phyloP scores from a whole-genome alignment of 2,329 filamentous ascomycete species.

The Scedosporium boydii region DNA sequence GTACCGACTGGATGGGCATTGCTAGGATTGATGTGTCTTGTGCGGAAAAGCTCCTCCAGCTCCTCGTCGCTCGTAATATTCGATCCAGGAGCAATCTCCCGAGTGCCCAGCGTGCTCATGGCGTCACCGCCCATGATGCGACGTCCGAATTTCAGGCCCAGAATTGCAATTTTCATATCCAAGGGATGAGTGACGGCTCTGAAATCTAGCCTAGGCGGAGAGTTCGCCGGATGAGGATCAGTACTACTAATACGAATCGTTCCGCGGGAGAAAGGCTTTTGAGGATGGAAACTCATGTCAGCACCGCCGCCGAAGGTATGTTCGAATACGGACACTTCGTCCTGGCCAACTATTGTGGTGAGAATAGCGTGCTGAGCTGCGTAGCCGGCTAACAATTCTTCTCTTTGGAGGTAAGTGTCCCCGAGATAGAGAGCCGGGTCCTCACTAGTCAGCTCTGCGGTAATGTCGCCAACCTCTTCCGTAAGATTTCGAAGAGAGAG shows the following conservation, averaged over 20 bases:
- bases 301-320: conserved; percentile 12
- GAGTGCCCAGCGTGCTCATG: conserved; percentile 18
- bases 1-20: conserved; percentile 16
- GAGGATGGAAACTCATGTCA: background rate
- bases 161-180: conserved; percentile 23
- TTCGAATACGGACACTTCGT: conserved; percentile 13
- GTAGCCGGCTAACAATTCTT: conserved; percentile 10
- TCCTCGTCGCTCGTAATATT: conserved; percentile 11
- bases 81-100: conserved; percentile 23
- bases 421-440: conserved; percentile 13
- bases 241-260: background rate
- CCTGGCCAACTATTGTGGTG: conserved; percentile 10
- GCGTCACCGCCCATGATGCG: conserved; percentile 16
- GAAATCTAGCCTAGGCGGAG: conserved; percentile 39
- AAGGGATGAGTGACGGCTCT: conserved; percentile 24
- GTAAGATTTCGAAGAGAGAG: conserved; percentile 11
- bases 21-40: conserved; percentile 3
- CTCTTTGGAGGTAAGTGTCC: conserved; percentile 11
- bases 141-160: conserved; percentile 19
- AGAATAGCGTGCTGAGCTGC: conserved; percentile 9
- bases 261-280: background rate
- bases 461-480: conserved; percentile 7
- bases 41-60: conserved; percentile 16
- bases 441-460: conserved; percentile 9
- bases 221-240: conserved; percentile 34